Evolutionary conservation across 345 rosid genomes (phyloP), one percentile per base, ranked within the genome.

Genomic region (Salix udensis): DNA sequence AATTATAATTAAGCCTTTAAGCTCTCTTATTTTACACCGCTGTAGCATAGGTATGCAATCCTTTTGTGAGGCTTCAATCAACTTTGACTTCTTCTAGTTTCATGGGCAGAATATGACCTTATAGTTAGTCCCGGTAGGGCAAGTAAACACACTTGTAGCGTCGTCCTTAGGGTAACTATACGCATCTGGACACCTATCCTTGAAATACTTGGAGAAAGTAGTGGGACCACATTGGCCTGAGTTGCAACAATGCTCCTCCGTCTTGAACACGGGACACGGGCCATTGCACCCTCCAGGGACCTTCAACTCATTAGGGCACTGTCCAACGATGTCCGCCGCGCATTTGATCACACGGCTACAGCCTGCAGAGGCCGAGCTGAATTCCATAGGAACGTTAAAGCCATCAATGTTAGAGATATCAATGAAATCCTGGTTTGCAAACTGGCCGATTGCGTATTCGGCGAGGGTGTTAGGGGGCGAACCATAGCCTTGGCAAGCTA

Each of bases 111-210:
- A 80, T 2, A 80, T 75, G 12, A 82, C 85, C 77, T 61, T 85
- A 36, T 80, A 80, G 34, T 85, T 37, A 2, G 86, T 85, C 46
- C 83, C 86, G 1, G 36, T n/a, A 4, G 84, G 82, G 31, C 86
- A 85, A 70, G 83, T 70, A 30, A 82, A 85, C 24, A 28, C 0
- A 37, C 85, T 85, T 50, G 83, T 77, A 14, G 70, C 75, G 50
- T 84, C 88, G 77, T 88, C 91, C 36, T 86, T 85, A 14, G 88
- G 91, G n/a, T 85, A 88, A 77, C 86, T 85, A 65, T 87, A 87
- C n/a, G 83, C 88, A 62, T 87, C 89, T 4, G 91, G 91, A 72
- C 91, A 87, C 65, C 86, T 82, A 1, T 81, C 75, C 74, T 88
- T 84, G 68, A 88, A 88, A 66, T 75, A 88, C 71, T 9, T 84